phyloP scores from a whole-genome alignment of 352 stramenopile genomes.

The Aphanomyces astaci region DNA sequence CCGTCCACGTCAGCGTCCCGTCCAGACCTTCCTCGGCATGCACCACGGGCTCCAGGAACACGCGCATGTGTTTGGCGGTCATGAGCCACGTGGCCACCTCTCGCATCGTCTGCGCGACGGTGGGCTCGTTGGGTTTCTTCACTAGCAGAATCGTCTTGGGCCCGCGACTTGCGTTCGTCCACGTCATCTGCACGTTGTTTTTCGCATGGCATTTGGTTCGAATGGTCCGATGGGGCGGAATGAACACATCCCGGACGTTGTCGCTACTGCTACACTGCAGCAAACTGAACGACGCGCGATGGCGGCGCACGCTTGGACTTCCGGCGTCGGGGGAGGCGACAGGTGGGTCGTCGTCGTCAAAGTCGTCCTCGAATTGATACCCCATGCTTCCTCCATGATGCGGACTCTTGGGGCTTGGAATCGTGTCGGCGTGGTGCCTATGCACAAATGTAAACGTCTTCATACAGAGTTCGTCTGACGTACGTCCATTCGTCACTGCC shows the following conservation, averaged over 20 bases:
- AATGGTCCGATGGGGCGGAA: conserved; percentile 77
- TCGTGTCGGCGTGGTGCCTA: conserved; percentile 69
- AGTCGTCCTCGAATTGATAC: conserved; percentile 37
- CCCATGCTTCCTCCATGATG: conserved; percentile 47
- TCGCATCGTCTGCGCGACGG: conserved; percentile 62
- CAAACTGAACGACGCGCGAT: conserved; percentile 61
- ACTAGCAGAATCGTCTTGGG: conserved; percentile 78
- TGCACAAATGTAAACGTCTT: conserved; percentile 86
- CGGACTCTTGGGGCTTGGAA: conserved; percentile 49
- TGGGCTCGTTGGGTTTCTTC: conserved; percentile 82
- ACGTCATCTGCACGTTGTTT: conserved; percentile 86
- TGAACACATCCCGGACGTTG: conserved; percentile 83
- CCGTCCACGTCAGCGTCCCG: conserved; percentile 55
- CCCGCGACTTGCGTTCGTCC: conserved; percentile 49
- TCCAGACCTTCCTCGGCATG: conserved; percentile 51
- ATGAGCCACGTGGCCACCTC: conserved; percentile 63
- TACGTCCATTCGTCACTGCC: no score
- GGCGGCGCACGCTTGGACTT: conserved; percentile 27
- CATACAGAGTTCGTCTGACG: no score
- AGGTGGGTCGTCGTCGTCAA: conserved; percentile 33
- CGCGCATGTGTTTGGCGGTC: conserved; percentile 59
- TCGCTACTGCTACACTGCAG: conserved; percentile 82
- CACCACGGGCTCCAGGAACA: conserved; percentile 67
- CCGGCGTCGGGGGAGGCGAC: conserved; percentile 24
- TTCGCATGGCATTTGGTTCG: conserved; percentile 72